Evolutionary conservation across 2,329 filamentous ascomycete genomes (phyloP).

Genomic region (Talaromyces rugulosus): DNA sequence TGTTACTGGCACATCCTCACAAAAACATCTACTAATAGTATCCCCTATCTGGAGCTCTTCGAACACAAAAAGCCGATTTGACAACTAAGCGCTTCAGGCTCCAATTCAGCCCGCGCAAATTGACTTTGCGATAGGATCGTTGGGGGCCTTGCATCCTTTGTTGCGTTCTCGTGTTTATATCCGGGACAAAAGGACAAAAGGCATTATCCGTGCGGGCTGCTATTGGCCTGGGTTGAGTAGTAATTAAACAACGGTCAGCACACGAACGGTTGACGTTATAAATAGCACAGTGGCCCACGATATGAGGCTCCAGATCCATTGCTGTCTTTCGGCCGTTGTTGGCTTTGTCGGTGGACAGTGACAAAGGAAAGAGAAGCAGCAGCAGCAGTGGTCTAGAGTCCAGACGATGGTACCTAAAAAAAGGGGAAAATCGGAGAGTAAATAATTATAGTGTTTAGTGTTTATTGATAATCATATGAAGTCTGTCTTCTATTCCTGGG

Average conservation of each 20-base stretch:
- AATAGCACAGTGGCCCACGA: background rate
- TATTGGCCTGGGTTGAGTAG: background rate
- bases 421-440: background rate
- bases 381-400: background rate
- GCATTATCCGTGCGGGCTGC: background rate
- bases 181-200: background rate
- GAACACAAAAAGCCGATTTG: no score
- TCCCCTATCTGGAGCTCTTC: no score
- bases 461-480: no score
- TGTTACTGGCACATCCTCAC: background rate
- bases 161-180: background rate
- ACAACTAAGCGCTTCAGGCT: no score
- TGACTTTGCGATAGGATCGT: background rate
- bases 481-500: background rate
- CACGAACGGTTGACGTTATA: background rate
- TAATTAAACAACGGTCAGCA: background rate
- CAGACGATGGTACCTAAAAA: background rate
- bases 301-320: background rate
- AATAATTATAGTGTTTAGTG: background rate
- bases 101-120: background rate
- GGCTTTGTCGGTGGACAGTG: background rate
- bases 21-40: background rate
- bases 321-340: no score
- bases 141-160: background rate
- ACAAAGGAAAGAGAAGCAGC: background rate